Conservation (phyloP, 2,329 filamentous ascomycete species). For the Penicillium sp. region DNA sequence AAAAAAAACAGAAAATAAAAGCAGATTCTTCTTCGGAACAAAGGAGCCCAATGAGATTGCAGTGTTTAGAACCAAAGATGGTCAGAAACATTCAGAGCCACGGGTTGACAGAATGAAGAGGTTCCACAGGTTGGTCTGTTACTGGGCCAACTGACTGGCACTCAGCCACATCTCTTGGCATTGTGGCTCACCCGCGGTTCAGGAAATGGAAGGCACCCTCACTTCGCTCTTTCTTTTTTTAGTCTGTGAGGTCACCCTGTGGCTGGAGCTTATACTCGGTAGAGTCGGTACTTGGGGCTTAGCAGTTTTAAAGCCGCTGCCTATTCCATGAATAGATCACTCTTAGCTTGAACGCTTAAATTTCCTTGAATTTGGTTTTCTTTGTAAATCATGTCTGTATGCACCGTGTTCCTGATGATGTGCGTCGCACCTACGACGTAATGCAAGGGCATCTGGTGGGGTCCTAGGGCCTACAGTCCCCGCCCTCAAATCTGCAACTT, state of each 20-base stretch:
- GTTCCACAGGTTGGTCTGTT: conserved; percentile 3
- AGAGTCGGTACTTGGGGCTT: neutral
- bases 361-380: too few relatives aligned
- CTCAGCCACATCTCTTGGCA: conserved; percentile 8
- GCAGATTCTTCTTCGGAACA: conserved; percentile 1
- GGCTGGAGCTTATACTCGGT: neutral
- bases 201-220: neutral
- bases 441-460: conserved; percentile 1
- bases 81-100: conserved; percentile 9
- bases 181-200: conserved; percentile 1
- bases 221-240: conserved; percentile 5
- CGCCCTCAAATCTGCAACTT: neutral
- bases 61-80: neutral
- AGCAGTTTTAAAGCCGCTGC: neutral
- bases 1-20: neutral
- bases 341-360: neutral
- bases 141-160: conserved; percentile 10
- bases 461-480: conserved; percentile 10
- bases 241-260: neutral
- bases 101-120: neutral
- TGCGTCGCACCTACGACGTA: neutral
- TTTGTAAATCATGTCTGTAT: too few relatives aligned
- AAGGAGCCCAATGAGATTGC: conserved; percentile 5
- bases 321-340: neutral
- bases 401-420: neutral